Evolutionary conservation across 148 eudicot species (phyloP).

Genomic region (Rhododendron vialii): DNA sequence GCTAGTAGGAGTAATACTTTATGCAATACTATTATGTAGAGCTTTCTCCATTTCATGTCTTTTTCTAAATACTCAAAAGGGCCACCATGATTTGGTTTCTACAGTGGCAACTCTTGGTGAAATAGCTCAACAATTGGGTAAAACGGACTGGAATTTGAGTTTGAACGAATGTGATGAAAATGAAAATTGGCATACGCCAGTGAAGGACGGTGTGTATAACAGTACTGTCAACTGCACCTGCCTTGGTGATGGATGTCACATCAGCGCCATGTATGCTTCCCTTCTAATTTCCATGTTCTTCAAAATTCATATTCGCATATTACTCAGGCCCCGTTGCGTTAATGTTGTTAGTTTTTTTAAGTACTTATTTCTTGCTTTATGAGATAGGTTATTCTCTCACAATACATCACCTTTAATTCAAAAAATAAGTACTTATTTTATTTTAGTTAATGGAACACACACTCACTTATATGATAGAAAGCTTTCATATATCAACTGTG

Average conservation of each 20-base stretch:
- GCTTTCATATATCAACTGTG: neutral
- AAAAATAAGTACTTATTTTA: too few species aligned
- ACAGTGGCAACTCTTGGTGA: constrained; percentile 28
- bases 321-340: too few species aligned
- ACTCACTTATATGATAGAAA: neutral
- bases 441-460: too few species aligned
- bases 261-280: constrained; percentile 18
- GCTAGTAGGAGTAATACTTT: too few species aligned
- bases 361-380: too few species aligned
- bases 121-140: constrained; percentile 27
- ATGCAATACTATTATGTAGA: too few species aligned
- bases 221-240: constrained; percentile 24
- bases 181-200: constrained; percentile 13
- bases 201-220: neutral
- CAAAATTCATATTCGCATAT: neutral
- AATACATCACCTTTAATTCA: too few species aligned
- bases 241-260: constrained; percentile 19
- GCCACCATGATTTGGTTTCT: neutral
- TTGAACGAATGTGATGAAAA: constrained; percentile 26
- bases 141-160: constrained; percentile 10
- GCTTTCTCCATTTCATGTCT: neutral
- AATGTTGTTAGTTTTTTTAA: too few species aligned
- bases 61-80: neutral
- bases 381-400: too few species aligned
- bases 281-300: neutral